Percentiles rank a stretch among this genome's conserved stretches.
These are phyloP conservation scores for Puccinia novopanici DNA, from an alignment of 1,284 basidiomycete species.

Conservation along the genomic window DNA sequence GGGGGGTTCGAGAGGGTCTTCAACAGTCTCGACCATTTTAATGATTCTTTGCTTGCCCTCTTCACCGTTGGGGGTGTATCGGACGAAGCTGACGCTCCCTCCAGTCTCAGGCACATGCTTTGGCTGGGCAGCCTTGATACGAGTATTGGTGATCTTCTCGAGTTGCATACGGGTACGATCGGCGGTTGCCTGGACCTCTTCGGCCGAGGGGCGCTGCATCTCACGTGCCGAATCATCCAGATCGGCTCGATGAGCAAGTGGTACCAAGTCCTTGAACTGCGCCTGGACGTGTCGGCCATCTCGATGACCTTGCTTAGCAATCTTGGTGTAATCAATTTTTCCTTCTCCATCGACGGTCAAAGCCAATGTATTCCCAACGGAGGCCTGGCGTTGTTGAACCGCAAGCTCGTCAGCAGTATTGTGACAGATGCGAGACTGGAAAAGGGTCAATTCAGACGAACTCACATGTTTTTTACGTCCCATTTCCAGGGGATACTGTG, in stretches of 20 bases:
- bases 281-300: constrained; percentile 84
- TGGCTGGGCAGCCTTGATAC: constrained; percentile 95
- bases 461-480: constrained; percentile 81
- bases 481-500: constrained; percentile 94
- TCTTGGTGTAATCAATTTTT: constrained; percentile 93
- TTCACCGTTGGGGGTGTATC: constrained; percentile 86
- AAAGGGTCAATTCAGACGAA: constrained; percentile 31
- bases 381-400: constrained; percentile 65
- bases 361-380: constrained; percentile 87
- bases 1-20: constrained; percentile 95
- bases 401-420: neutral
- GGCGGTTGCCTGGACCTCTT: constrained; percentile 80
- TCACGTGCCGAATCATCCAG: constrained; percentile 71
- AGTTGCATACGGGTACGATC: constrained; percentile 87
- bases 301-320: constrained; percentile 89
- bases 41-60: constrained; percentile 94
- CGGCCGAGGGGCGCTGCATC: constrained; percentile 90
- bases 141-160: constrained; percentile 88
- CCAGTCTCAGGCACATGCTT: constrained; percentile 57
- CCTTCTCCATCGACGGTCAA: constrained; percentile 95
- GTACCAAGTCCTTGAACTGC: constrained; percentile 95
- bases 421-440: neutral
- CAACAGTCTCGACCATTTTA: constrained; percentile 95
- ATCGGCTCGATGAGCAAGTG: constrained; percentile 84
- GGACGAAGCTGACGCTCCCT: constrained; percentile 65